These are phyloP conservation scores for Thuja plicata DNA, from an alignment of 83 land plant species.

Conservation along the genomic window DNA sequence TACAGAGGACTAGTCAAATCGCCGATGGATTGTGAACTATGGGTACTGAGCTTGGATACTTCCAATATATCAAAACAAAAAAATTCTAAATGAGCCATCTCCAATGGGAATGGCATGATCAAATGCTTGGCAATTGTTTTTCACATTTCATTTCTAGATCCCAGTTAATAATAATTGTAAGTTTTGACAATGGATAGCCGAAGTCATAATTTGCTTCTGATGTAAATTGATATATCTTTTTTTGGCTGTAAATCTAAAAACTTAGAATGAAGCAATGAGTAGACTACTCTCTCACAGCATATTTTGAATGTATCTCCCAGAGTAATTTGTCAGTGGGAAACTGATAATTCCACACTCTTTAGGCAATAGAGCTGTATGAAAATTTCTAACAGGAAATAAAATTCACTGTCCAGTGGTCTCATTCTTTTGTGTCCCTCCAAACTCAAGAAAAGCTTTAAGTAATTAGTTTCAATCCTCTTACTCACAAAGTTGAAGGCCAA, in stretches of 20 bases:
- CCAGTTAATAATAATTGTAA: background rate
- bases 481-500: background rate
- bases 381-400: background rate
- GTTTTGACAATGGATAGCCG: background rate
- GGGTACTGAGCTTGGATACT: too few species aligned
- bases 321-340: background rate
- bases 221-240: background rate
- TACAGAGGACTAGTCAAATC: too few species aligned
- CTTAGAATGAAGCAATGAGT: background rate
- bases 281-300: background rate
- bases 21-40: too few species aligned
- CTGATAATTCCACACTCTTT: background rate
- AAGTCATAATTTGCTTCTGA: background rate
- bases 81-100: background rate
- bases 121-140: background rate
- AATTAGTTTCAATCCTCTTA: background rate
- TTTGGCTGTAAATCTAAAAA: background rate
- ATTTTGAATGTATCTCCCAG: background rate
- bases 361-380: background rate
- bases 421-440: background rate
- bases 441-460: background rate
- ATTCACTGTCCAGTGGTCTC: background rate
- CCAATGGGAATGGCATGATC: background rate
- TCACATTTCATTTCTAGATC: background rate
- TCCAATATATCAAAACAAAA: too few species aligned